These are phyloP conservation scores for Selenicereus undatus DNA, from an alignment of 148 eudicot species.

Conservation along the genomic window DNA sequence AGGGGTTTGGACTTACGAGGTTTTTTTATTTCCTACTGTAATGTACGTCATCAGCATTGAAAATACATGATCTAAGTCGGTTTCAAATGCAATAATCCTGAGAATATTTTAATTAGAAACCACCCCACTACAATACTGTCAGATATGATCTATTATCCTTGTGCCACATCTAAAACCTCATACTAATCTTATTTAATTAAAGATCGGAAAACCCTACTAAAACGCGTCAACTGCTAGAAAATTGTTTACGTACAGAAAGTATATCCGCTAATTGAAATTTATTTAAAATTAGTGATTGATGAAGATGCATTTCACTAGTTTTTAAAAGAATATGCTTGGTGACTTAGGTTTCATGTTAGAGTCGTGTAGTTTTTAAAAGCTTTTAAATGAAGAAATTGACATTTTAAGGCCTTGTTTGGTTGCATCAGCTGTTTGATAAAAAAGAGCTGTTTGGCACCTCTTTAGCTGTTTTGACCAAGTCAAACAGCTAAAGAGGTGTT, in stretches of 20 bases:
- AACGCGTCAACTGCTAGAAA: not conserved
- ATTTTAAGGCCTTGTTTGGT: no score
- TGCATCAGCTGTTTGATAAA: no score
- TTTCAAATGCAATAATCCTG: constrained; percentile 4
- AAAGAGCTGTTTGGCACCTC: no score
- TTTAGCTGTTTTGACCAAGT: no score
- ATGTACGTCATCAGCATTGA: not conserved
- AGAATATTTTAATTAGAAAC: not conserved
- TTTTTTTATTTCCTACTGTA: not conserved
- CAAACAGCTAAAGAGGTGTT: no score
- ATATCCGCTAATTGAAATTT: not conserved
- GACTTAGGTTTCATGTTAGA: constrained; percentile 12
- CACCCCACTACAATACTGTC: not conserved
- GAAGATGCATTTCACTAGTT: not conserved
- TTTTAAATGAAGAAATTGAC: constrained; percentile 8
- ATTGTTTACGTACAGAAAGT: not conserved
- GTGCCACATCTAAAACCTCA: not conserved
- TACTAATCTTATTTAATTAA: not conserved
- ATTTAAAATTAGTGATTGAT: not conserved
- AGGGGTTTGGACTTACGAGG: not conserved
- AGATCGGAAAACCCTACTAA: not conserved
- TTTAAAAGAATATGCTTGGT: not conserved
- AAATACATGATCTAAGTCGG: not conserved
- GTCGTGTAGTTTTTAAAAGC: not conserved
- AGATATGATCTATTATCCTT: not conserved